Conservation (phyloP, 768 basidiomycete genomes). For the Lentinula boryana region DNA sequence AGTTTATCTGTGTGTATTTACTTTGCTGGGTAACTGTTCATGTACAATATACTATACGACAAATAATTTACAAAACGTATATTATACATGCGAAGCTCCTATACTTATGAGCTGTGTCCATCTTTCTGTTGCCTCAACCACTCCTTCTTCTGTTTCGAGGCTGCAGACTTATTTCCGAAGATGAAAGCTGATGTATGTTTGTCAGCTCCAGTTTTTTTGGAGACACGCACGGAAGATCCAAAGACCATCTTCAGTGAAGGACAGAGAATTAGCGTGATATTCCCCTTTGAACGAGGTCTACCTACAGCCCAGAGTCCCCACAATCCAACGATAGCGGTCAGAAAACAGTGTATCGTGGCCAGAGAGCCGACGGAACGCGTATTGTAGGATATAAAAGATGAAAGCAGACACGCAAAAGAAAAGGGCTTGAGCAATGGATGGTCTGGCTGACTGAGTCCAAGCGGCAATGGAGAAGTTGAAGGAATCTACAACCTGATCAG, state of each 20-base stretch:
- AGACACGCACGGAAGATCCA: slow-evolving; percentile 46
- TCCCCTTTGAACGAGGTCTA: slow-evolving; percentile 11
- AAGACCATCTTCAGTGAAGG: slow-evolving; percentile 47
- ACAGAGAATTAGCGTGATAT: neutral
- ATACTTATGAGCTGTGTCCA: slow-evolving; percentile 13
- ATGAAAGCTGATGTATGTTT: slow-evolving; percentile 77
- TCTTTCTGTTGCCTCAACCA: slow-evolving; percentile 39
- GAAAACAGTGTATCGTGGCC: slow-evolving; percentile 42
- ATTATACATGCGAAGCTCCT: neutral
- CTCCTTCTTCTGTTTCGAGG: slow-evolving; percentile 54
- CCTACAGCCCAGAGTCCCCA: slow-evolving; percentile 73
- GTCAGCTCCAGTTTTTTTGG: slow-evolving; percentile 75
- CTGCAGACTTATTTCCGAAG: slow-evolving; percentile 68
- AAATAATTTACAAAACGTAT: neutral
- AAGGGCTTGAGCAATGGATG: slow-evolving; percentile 67
- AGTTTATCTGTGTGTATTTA: slow-evolving; percentile 13
- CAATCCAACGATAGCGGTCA: slow-evolving; percentile 46
- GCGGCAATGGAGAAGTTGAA: slow-evolving; percentile 24
- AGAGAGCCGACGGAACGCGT: slow-evolving; percentile 52
- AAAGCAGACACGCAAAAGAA: slow-evolving; percentile 43
- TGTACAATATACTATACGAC: neutral
- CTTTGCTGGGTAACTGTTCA: neutral
- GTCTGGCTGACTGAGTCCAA: slow-evolving; percentile 17
- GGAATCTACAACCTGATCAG: slow-evolving; percentile 30
- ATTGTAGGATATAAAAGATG: slow-evolving; percentile 65